Evolutionary conservation across 2,329 filamentous ascomycete species (phyloP), one percentile per base, ranked within the genome.

Genomic region (Aciculosporium take): DNA sequence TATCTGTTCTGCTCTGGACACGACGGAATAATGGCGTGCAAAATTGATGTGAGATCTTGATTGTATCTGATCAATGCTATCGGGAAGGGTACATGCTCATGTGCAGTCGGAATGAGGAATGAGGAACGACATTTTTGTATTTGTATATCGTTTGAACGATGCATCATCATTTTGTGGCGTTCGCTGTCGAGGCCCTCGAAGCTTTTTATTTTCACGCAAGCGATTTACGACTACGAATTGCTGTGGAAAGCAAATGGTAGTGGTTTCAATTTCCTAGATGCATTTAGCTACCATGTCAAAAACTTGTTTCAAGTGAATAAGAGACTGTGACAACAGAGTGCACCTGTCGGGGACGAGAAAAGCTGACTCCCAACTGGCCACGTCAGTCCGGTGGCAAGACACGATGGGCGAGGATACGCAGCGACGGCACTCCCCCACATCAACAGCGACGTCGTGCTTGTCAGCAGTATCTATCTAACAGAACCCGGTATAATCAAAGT

Each of bases 381-480:
- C 18, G 25, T 28, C n/a, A 7, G 29, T 15, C 10, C 2, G 7
- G n/a, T 5, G 29, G 20, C 15, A 18, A 3, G 15, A n/a, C 13
- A n/a, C 29, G 20, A 24, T 17, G 7, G 12, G 24, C 9, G 21
- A 24, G 20, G 2, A 9, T 15, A 37, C 20, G 37, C 8, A n/a
- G 20, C 4, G 9, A 37, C 28, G 15, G 35, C 31, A 27, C 12
- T n/a, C n/a, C 6, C 29, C 23, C 13, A 12, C 28, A 17, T 7
- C 3, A n/a, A 36, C n/a, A 7, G n/a, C 17, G 9, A 7, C 18
- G 17, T 38, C 12, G 12, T 32, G 23, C 28, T 29, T 94, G 84
- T 94, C 63, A 72, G 81, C 85, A 86, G 79, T 77, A 76, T 76
- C 87, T 94, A 94, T 94, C 87, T 94, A 94, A 89, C 86, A 73